Evolutionary conservation across 352 stramenopile species (phyloP).

Genomic region (Pythium volutum): DNA sequence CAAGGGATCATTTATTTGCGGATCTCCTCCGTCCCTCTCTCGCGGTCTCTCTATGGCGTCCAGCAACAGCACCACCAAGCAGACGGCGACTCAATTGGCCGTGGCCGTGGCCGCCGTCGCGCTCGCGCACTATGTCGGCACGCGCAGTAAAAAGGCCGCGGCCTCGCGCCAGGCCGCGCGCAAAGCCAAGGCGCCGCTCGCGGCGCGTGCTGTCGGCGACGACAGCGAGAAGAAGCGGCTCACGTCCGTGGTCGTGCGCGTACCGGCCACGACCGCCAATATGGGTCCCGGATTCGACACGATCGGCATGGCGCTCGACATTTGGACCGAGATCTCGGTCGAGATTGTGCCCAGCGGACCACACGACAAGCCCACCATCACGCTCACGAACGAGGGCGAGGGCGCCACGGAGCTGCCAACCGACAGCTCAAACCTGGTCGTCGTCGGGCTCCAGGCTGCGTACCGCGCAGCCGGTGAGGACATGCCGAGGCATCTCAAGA

Average conservation of each 20-base stretch:
- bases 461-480: constrained; percentile 94
- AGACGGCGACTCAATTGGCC: constrained; percentile 52
- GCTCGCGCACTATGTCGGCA: constrained; percentile 61
- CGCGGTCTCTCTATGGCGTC: not conserved
- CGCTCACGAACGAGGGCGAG: constrained; percentile 97
- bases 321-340: constrained; percentile 98
- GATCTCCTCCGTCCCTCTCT: not conserved
- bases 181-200: constrained; percentile 3
- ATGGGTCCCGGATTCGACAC: constrained; percentile 98
- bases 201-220: not conserved
- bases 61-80: constrained; percentile 22
- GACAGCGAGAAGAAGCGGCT: constrained; percentile 45
- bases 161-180: not conserved
- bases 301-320: constrained; percentile 97
- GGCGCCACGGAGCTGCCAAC: constrained; percentile 91
- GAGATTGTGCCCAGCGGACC: constrained; percentile 58
- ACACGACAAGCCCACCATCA: constrained; percentile 66
- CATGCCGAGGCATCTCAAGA: constrained; percentile 91
- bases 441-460: constrained; percentile 93
- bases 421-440: constrained; percentile 91
- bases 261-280: constrained; percentile 98
- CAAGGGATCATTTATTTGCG: not conserved
- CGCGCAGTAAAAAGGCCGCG: constrained; percentile 35
- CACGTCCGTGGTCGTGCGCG: constrained; percentile 95
- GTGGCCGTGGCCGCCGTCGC: constrained; percentile 48